Evolutionary conservation across 306 rosid genomes (phyloP).

Genomic region (Neltuma alba): DNA sequence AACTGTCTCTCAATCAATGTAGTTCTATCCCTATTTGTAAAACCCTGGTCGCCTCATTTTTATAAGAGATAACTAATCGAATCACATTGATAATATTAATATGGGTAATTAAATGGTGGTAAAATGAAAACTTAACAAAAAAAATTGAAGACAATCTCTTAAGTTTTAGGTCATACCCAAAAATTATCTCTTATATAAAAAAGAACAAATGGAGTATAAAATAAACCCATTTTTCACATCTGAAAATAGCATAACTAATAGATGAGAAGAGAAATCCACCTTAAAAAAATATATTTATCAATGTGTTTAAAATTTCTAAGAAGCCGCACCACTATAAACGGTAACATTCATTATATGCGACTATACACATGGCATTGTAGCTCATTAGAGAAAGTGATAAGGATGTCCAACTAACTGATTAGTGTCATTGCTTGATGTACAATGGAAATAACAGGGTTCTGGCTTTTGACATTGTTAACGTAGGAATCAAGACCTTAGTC

Average conservation of each 20-base stretch:
- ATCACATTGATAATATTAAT: no score
- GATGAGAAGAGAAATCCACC: not conserved
- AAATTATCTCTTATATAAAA: no score
- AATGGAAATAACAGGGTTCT: not conserved
- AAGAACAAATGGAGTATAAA: no score
- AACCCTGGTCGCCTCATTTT: no score
- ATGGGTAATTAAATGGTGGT: no score
- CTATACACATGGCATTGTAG: not conserved
- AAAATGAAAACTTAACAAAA: no score
- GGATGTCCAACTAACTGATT: slow-evolving; percentile 39
- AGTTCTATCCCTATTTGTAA: no score
- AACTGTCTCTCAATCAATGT: not conserved
- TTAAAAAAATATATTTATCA: not conserved
- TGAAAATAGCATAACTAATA: not conserved
- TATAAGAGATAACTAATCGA: no score
- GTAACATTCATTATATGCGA: not conserved
- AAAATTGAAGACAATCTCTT: no score
- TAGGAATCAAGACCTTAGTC: slow-evolving; percentile 60
- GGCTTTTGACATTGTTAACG: slow-evolving; percentile 47
- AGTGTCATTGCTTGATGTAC: slow-evolving; percentile 21
- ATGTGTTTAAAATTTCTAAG: not conserved
- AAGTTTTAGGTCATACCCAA: no score
- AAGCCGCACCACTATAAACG: not conserved
- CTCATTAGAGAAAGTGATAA: slow-evolving; percentile 30
- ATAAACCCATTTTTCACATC: not conserved